Conservation (phyloP, 768 basidiomycete species). For the Boletus rufocinnamomeus region DNA sequence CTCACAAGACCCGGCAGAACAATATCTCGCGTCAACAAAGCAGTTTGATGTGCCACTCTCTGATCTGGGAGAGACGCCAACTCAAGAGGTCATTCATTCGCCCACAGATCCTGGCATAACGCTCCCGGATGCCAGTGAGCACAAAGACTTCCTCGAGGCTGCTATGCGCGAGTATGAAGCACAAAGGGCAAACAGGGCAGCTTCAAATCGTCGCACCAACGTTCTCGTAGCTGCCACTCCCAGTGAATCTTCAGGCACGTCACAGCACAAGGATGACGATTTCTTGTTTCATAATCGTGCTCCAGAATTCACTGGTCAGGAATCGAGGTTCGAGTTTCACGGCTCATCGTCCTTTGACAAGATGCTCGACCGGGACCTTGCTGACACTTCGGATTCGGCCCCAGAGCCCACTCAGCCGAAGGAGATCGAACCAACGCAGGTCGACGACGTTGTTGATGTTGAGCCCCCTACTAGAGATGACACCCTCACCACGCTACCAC, state of each 20-base stretch:
- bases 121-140: slow-evolving; percentile 48
- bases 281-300: slow-evolving; percentile 15
- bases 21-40: slow-evolving; percentile 47
- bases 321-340: slow-evolving; percentile 38
- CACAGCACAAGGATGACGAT: slow-evolving; percentile 16
- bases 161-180: slow-evolving; percentile 31
- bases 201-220: slow-evolving; percentile 16
- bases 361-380: slow-evolving; percentile 38
- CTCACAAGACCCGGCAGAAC: slow-evolving; percentile 49
- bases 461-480: slow-evolving; percentile 4
- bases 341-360: slow-evolving; percentile 45
- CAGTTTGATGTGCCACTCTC: slow-evolving; percentile 61
- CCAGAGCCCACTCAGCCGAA: slow-evolving; percentile 20
- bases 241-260: slow-evolving; percentile 27
- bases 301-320: slow-evolving; percentile 21
- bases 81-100: slow-evolving; percentile 28
- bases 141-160: slow-evolving; percentile 23
- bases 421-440: slow-evolving; percentile 10
- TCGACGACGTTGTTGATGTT: slow-evolving; percentile 1
- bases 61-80: slow-evolving; percentile 45
- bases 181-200: slow-evolving; percentile 17
- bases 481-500: slow-evolving; percentile 3
- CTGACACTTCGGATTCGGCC: slow-evolving; percentile 26
- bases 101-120: slow-evolving; percentile 49
- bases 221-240: slow-evolving; percentile 60